phyloP scores from a whole-genome alignment of 2,329 filamentous ascomycete genomes.

The Harringtonia aguacate region DNA sequence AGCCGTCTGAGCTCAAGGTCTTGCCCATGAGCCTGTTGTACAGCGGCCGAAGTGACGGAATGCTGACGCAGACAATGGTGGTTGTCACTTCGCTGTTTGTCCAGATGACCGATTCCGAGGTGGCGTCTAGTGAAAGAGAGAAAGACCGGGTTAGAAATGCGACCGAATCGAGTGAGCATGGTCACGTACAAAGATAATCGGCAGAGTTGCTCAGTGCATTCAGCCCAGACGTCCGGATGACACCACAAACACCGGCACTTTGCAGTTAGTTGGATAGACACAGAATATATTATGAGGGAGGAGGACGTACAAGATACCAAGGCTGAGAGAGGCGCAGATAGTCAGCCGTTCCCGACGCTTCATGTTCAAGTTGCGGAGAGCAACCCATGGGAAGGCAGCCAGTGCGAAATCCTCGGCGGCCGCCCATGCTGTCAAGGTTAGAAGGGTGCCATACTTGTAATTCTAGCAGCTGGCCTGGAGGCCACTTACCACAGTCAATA shows the following conservation, averaged over 20 bases:
- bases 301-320: neutral
- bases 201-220: neutral
- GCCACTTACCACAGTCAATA: neutral
- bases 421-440: neutral
- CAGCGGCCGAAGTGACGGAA: neutral
- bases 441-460: neutral
- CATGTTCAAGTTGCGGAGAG: neutral
- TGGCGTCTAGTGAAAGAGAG: neutral
- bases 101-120: neutral
- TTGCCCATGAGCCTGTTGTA: neutral
- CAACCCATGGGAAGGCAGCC: neutral
- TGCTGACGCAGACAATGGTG: neutral
- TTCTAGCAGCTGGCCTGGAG: neutral
- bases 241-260: neutral
- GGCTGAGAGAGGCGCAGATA: neutral
- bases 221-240: neutral
- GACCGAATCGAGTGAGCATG: too few species aligned
- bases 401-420: neutral
- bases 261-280: neutral
- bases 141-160: neutral
- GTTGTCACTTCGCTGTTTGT: neutral
- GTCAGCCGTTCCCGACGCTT: neutral
- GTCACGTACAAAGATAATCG: neutral
- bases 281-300: neutral
- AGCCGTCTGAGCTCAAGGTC: neutral